These are phyloP conservation scores for Funneliformis geosporum DNA, from an alignment of 192 early-diverging fungal genomes.

Conservation along the genomic window DNA sequence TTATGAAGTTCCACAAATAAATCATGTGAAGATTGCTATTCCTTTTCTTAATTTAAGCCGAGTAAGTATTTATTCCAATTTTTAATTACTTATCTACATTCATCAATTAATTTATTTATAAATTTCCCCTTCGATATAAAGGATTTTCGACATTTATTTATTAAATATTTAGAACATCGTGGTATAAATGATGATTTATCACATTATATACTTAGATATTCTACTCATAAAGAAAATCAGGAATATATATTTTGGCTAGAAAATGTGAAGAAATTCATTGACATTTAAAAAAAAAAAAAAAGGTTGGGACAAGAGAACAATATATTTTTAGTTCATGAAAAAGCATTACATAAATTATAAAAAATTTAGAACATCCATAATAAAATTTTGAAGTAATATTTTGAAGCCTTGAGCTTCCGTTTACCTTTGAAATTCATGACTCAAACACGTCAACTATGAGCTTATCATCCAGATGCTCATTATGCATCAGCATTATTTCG, in stretches of 20 bases:
- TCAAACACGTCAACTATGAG: no score
- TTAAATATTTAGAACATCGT: neutral
- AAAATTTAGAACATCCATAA: no score
- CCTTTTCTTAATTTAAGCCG: neutral
- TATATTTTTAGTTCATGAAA: no score
- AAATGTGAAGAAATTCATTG: neutral
- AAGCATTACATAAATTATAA: no score
- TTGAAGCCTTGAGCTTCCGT: no score
- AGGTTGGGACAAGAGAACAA: no score
- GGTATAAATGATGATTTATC: neutral
- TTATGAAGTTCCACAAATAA: slow-evolving; percentile 46
- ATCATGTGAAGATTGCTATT: neutral
- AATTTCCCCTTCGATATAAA: neutral
- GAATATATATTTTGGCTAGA: neutral
- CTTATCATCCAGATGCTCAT: no score
- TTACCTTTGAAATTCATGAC: no score
- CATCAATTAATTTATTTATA: no score
- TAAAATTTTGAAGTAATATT: no score
- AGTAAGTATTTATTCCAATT: neutral
- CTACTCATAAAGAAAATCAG: slow-evolving; percentile 3
- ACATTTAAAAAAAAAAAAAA: neutral
- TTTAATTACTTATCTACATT: no score
- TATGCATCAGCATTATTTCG: no score
- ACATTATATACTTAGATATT: neutral
- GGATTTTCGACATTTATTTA: neutral